These are phyloP conservation scores for Daphne laureola DNA, from an alignment of 441 rosid species.

Conservation along the genomic window DNA sequence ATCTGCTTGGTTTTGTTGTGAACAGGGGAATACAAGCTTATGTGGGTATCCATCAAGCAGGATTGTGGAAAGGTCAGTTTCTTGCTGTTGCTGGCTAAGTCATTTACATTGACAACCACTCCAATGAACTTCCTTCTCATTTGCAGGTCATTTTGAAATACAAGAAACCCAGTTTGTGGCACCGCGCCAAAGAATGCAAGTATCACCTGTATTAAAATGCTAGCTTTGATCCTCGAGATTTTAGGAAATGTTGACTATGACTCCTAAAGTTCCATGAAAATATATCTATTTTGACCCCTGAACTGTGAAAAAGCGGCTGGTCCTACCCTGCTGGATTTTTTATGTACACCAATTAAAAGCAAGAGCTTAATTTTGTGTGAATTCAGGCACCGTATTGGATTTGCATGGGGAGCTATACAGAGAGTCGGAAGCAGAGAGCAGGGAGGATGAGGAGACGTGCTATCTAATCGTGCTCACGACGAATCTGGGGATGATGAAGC, in stretches of 20 bases:
- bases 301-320: too few relatives aligned
- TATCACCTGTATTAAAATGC: too few relatives aligned
- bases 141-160: slow-evolving; percentile 57
- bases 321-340: too few relatives aligned
- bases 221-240: too few relatives aligned
- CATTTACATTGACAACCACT: too few relatives aligned
- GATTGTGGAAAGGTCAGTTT: slow-evolving; percentile 49
- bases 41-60: slow-evolving; percentile 50
- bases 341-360: too few relatives aligned
- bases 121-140: neutral
- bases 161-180: slow-evolving; percentile 54
- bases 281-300: too few relatives aligned
- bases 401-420: slow-evolving; percentile 70
- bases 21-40: slow-evolving; percentile 61
- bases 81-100: slow-evolving; percentile 52
- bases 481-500: slow-evolving; percentile 49
- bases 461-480: slow-evolving; percentile 58
- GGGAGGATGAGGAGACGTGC: slow-evolving; percentile 41
- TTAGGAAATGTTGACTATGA: too few relatives aligned
- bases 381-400: slow-evolving; percentile 49
- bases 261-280: too few relatives aligned
- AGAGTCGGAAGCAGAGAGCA: slow-evolving; percentile 30
- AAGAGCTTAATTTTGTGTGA: neutral
- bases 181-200: slow-evolving; percentile 66
- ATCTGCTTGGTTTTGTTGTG: neutral